Evolutionary conservation across 1,139 yeast species (phyloP).

Genomic region (Candida gigantensis): DNA sequence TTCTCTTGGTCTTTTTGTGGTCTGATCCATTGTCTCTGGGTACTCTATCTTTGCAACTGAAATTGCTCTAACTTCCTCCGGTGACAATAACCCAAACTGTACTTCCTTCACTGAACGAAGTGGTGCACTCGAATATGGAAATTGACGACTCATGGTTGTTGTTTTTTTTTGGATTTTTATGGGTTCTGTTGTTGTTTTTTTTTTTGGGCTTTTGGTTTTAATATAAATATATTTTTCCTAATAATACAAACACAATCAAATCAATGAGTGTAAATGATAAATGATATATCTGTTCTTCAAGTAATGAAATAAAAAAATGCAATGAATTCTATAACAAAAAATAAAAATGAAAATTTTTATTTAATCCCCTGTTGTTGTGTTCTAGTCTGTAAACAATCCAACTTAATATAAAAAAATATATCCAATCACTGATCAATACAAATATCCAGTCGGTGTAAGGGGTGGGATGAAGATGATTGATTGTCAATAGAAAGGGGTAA

Average conservation of each 20-base stretch:
- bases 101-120: conserved; percentile 95
- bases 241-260: conserved; percentile 5
- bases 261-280: conserved; percentile 9
- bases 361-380: neutral
- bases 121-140: conserved; percentile 97
- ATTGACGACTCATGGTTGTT: conserved; percentile 50
- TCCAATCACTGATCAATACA: neutral
- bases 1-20: conserved; percentile 90
- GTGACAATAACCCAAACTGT: conserved; percentile 96
- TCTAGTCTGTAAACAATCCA: neutral
- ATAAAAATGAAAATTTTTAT: neutral
- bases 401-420: neutral
- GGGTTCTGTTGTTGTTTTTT: too few species aligned
- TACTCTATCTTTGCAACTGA: conserved; percentile 96
- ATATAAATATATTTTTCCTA: neutral
- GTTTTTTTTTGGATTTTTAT: conserved; percentile 10
- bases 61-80: conserved; percentile 96
- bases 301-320: too few species aligned
- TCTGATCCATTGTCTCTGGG: conserved; percentile 98
- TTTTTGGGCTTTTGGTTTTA: too few species aligned
- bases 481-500: conserved; percentile 3
- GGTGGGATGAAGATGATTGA: conserved; percentile 1
- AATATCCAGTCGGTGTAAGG: neutral
- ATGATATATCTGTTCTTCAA: too few species aligned
- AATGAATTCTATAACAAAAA: conserved; percentile 1